Evolutionary conservation across 352 stramenopile genomes (phyloP), one percentile per base, ranked within the genome.

Genomic region (Phytophthora ohioensis): DNA sequence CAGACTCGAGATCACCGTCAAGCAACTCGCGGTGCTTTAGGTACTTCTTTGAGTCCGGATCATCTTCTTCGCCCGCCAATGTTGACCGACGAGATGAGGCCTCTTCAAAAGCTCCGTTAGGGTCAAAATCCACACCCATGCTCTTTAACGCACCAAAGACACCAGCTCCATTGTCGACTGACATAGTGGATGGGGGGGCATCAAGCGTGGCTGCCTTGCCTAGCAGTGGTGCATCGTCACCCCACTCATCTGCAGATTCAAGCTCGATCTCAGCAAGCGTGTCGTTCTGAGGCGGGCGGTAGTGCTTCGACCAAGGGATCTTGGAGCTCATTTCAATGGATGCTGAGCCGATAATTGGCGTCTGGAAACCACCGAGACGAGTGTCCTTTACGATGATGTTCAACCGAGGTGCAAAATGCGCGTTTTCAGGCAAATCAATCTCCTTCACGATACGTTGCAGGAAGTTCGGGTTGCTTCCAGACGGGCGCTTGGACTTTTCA

Each of bases 351-450:
- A 98, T 75, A 49, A 96, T 94, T 0, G 91, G 90, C 5, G 74
- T 93, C 62, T 90, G 87, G 61, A 95, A 95, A 2, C 92, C 92
- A 43, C 92, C 92, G 1, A 98, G 77, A 36, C 91, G 87, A 7
- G 88, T 95, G 67, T 98, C 92, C 56, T 94, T 91, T 10, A 97
- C 91, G 46, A 94, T 93, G 46, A 97, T 92, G 55, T 97, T 96
- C 21, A 98, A 66, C 3, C 90, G 90, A 31, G 93, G 91, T 0
- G 93, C 81, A 63, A 97, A 98, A 36, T 96, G 80, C 4, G 90
- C 82, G 57, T 98, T 92, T 21, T 92, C 86, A 0, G 93, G 93
- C n/a, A 98, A 57, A 21, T 93, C 76, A 0, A 98, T 78, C 56
- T 90, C 79, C 55, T 97, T 95, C 36, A 97, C 79, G 48, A 98